Evolutionary conservation across 768 basidiomycete species (phyloP), one percentile per base, ranked within the genome.

Genomic region (Pisolithus albus): DNA sequence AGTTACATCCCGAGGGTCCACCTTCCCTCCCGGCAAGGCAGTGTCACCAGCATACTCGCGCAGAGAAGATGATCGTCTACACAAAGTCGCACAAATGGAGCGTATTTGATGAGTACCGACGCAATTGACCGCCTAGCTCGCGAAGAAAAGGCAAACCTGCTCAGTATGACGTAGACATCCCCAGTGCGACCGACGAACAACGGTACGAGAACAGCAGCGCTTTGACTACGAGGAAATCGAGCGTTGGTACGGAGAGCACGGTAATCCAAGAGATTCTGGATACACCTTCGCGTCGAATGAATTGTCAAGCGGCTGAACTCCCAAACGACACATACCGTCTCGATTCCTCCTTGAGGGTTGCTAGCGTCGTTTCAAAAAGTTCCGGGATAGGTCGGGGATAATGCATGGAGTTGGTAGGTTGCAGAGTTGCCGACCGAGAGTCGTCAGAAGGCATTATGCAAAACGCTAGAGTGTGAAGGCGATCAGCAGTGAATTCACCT

Each of bases 21-120:
- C 76, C 62, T 84, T 90, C 0, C 92, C 92, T 6, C 92, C 92
- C 0, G 92, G 92, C 5, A 95, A 69, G 1, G 89, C 86, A 0
- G 92, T 95, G 63, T 94, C 92, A 0, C 89, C 89, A 0, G 92
- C 87, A 59, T 88, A 95, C 8, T 84, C 76, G 36, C 82, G 73
- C 58, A 95, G 70, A 3, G 79, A 79, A 0, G 84, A 75, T 1
- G 91, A 82, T 2, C 92, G 83, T 54, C 92, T 94, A 41, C 21
- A 36, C 11, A n/a, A 40, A 1, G 34, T 15, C 34, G 34, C 13
- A 34, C 5, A 11, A 6, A n/a, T n/a, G n/a, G 13, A 30, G 15
- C 42, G 36, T 37, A 41, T 32, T n/a, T 15, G 23, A 42, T 16
- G 18, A 15, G n/a, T 16, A 49, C 28, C 53, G 30, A 5, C 15